These are phyloP conservation scores for Crithidia thermophila DNA, from an alignment of 208 protist species.

Conservation along the genomic window DNA sequence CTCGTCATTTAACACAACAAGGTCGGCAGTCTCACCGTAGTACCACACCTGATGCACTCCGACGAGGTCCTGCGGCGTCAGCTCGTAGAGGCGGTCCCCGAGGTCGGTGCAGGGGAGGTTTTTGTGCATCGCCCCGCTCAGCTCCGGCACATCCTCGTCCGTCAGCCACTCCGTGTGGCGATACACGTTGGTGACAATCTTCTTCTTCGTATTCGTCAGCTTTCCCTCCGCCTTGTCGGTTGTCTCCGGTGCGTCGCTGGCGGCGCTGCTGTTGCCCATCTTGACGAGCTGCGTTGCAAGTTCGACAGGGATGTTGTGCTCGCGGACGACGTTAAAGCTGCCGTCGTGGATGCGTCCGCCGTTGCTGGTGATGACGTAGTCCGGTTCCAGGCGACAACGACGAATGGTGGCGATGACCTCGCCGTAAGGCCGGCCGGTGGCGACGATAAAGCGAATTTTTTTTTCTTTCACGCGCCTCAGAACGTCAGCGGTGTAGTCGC, in stretches of 20 bases:
- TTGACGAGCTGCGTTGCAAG: conserved; percentile 35
- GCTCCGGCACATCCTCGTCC: conserved; percentile 27
- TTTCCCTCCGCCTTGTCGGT: too few relatives aligned
- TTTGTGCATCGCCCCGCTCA: conserved; percentile 35
- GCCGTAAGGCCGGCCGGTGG: conserved; percentile 36
- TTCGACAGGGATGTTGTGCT: conserved; percentile 38
- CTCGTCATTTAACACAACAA: conserved; percentile 8
- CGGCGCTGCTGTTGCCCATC: neutral
- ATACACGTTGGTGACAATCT: conserved; percentile 51
- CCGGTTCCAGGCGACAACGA: conserved; percentile 30
- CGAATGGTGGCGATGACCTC: conserved; percentile 25
- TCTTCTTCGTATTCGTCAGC: too few relatives aligned
- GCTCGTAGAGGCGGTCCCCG: conserved; percentile 11
- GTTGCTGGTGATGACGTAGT: conserved; percentile 49
- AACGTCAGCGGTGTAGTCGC: conserved; percentile 23
- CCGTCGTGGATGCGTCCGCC: conserved; percentile 38
- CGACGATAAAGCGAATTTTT: conserved; percentile 35
- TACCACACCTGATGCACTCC: conserved; percentile 43
- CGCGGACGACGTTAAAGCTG: conserved; percentile 30
- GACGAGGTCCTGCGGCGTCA: conserved; percentile 10
- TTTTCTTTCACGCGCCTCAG: conserved; percentile 29
- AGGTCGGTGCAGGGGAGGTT: conserved; percentile 27
- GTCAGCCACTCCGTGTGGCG: conserved; percentile 57
- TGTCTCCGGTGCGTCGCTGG: too few relatives aligned
- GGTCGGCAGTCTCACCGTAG: conserved; percentile 15